Evolutionary conservation across 306 rosid genomes (phyloP).

Genomic region (Lablab purpureus): DNA sequence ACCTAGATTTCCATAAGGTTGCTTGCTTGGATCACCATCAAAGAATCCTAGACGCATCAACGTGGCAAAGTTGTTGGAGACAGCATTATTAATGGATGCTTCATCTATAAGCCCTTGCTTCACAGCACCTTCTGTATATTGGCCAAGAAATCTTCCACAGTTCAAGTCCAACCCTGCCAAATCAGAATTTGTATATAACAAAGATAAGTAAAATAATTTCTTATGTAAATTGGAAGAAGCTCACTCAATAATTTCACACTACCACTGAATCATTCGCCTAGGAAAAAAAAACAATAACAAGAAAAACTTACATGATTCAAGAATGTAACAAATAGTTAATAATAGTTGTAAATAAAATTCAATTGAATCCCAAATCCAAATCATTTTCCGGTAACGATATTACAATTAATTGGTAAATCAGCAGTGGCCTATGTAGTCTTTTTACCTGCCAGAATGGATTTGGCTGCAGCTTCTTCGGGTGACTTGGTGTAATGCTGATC

Average conservation of each 20-base stretch:
- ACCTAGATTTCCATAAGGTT: conserved; percentile 80
- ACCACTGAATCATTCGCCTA: not conserved
- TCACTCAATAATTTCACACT: not conserved
- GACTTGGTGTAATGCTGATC: conserved; percentile 84
- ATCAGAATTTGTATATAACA: conserved; percentile 26
- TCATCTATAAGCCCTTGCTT: conserved; percentile 80
- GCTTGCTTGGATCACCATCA: conserved; percentile 89
- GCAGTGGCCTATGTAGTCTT: not conserved
- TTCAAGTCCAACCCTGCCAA: conserved; percentile 84
- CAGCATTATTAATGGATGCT: conserved; percentile 74
- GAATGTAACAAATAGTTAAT: not conserved
- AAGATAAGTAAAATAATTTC: not conserved
- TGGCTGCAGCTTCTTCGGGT: conserved; percentile 99
- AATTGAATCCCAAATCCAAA: not conserved
- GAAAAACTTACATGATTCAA: not conserved
- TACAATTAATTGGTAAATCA: not conserved
- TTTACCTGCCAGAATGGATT: conserved; percentile 78
- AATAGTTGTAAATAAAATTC: not conserved
- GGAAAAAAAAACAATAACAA: not conserved
- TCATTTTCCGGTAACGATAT: not conserved
- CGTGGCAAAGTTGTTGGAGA: conserved; percentile 82
- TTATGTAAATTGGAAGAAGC: not conserved
- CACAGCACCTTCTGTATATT: conserved; percentile 81
- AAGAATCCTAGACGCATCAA: conserved; percentile 95
- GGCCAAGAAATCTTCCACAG: conserved; percentile 78